A percentile compares a stretch with the other conserved stretches of the same genome.
phyloP scores from a whole-genome alignment of 169 alveolate genomes.

The Plasmodium berghei region DNA sequence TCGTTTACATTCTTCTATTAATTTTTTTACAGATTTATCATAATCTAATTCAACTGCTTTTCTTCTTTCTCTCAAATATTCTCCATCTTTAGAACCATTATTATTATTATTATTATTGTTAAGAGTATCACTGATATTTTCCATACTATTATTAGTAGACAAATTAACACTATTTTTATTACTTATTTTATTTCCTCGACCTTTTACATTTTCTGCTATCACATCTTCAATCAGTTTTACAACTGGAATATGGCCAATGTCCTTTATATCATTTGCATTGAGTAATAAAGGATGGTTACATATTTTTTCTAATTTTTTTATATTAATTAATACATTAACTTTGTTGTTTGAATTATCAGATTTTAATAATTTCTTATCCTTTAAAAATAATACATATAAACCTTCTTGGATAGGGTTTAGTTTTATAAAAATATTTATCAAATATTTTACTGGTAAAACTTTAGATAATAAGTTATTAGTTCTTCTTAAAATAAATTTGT shows the following conservation, averaged over 20 bases:
- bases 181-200: conserved; percentile 6
- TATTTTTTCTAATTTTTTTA: conserved; percentile 52
- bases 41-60: conserved; percentile 41
- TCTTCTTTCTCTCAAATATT: not conserved
- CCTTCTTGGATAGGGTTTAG: conserved; percentile 89
- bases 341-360: conserved; percentile 21
- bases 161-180: not conserved
- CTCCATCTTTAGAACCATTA: too few species aligned
- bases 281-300: conserved; percentile 37
- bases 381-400: conserved; percentile 84
- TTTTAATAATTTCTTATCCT: conserved; percentile 44
- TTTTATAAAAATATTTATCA: conserved; percentile 90
- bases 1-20: conserved; percentile 49
- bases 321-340: conserved; percentile 56
- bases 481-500: conserved; percentile 91
- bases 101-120: too few species aligned
- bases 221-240: conserved; percentile 77
- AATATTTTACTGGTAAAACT: conserved; percentile 92
- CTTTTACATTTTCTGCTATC: not conserved
- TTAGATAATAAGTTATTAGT: conserved; percentile 91
- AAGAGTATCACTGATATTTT: not conserved
- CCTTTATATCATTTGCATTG: conserved; percentile 42
- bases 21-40: conserved; percentile 53
- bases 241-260: conserved; percentile 82
- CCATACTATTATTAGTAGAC: not conserved